phyloP scores from a whole-genome alignment of 805 yeast species.

The Nakazawaea peltata region DNA sequence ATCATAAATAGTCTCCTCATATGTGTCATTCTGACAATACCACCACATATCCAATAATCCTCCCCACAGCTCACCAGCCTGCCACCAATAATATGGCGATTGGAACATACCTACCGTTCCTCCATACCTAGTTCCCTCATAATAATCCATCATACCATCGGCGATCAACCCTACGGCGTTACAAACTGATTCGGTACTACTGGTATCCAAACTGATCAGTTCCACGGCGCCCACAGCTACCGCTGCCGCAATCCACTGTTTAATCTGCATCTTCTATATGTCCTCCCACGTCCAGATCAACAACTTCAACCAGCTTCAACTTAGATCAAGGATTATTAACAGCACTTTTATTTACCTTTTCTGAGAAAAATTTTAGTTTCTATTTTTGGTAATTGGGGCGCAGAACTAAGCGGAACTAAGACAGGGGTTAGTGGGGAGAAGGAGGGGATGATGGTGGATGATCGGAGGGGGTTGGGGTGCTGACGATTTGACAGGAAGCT shows the following conservation, averaged over 20 bases:
- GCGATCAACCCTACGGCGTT: conserved; percentile 44
- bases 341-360: too few species aligned
- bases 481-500: too few species aligned
- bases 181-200: conserved; percentile 31
- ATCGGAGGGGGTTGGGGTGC: too few species aligned
- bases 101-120: conserved; percentile 83
- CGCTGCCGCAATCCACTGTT: not conserved
- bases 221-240: not conserved
- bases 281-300: too few species aligned
- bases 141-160: conserved; percentile 61
- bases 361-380: too few species aligned
- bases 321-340: too few species aligned
- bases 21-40: conserved; percentile 63
- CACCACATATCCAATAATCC: conserved; percentile 71
- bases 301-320: too few species aligned
- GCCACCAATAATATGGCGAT: conserved; percentile 97
- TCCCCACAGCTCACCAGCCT: conserved; percentile 96
- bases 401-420: too few species aligned
- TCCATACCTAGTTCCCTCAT: conserved; percentile 56
- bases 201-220: conserved; percentile 1
- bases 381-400: too few species aligned
- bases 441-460: too few species aligned
- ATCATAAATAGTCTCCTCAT: conserved; percentile 44
- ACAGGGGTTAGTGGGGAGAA: too few species aligned
- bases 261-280: too few species aligned